These are phyloP conservation scores for Lodderomyces orthopsilosis DNA, from an alignment of 1,139 yeast species.

Conservation along the genomic window DNA sequence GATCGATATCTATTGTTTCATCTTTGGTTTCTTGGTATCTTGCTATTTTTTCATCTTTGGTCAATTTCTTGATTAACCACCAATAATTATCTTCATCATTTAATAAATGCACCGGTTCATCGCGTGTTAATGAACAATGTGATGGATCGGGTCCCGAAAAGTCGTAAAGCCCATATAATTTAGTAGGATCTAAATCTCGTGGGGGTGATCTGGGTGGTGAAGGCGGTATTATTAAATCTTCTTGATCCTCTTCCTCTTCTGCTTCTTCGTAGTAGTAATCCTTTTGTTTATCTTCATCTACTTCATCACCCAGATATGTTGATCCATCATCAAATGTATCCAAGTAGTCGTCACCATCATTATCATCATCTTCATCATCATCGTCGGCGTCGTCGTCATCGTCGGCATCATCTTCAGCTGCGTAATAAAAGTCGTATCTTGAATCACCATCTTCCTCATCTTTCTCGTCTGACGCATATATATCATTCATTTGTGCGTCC, in stretches of 20 bases:
- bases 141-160: conserved; percentile 93
- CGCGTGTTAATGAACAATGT: conserved; percentile 76
- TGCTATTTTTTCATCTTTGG: conserved; percentile 33
- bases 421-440: too few relatives aligned
- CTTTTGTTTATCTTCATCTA: not conserved
- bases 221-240: conserved; percentile 37
- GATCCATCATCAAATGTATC: not conserved
- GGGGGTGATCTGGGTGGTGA: conserved; percentile 82
- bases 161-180: conserved; percentile 81
- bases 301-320: conserved; percentile 2
- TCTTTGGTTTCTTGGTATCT: conserved; percentile 4
- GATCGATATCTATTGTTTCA: conserved; percentile 9
- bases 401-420: not conserved
- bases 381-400: not conserved
- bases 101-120: conserved; percentile 77
- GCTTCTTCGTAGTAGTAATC: not conserved
- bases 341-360: conserved; percentile 1
- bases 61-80: conserved; percentile 85
- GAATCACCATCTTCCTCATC: not conserved
- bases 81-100: conserved; percentile 93
- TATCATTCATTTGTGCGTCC: not conserved
- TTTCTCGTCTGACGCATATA: not conserved
- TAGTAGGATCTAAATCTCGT: conserved; percentile 77
- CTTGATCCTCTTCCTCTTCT: conserved; percentile 19
- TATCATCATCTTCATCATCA: not conserved